A percentile compares a stretch with the other conserved stretches of the same genome.
Evolutionary conservation across 306 rosid genomes (phyloP).

Genomic region (Dicorynia guianensis): DNA sequence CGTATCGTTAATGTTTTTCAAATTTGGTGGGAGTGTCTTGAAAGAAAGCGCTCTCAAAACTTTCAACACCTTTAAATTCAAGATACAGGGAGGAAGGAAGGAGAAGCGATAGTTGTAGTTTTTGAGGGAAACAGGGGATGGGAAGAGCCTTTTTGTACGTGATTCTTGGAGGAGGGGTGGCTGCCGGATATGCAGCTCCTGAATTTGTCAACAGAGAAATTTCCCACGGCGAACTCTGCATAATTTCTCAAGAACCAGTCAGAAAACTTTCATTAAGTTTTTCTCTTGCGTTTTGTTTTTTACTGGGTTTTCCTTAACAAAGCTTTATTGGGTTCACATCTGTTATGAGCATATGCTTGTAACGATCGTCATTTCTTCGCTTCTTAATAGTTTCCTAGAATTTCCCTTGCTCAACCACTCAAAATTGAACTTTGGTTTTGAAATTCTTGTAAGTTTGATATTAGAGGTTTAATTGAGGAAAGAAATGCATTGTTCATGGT

Average conservation of each 20-base stretch:
- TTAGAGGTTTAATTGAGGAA: neutral
- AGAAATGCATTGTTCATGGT: neutral
- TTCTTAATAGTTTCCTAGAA: neutral
- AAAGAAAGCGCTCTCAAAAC: constrained; percentile 49
- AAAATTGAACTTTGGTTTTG: neutral
- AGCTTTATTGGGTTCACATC: neutral
- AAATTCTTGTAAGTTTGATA: neutral
- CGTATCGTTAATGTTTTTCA: constrained; percentile 25
- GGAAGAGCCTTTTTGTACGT: constrained; percentile 97
- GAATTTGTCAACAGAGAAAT: constrained; percentile 80
- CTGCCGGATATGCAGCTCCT: constrained; percentile 98
- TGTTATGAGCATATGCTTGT: neutral
- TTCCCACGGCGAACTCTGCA: constrained; percentile 93
- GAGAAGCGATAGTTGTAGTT: neutral
- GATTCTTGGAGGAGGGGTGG: constrained; percentile 96
- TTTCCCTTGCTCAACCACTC: neutral
- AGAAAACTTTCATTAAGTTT: constrained; percentile 20
- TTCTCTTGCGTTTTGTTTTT: neutral
- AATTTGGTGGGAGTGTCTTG: constrained; percentile 43
- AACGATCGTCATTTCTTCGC: constrained; percentile 1
- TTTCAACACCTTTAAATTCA: constrained; percentile 39
- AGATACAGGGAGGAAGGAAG: constrained; percentile 8
- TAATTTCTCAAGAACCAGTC: constrained; percentile 90
- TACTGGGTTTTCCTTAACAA: neutral
- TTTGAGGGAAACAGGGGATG: constrained; percentile 45